phyloP scores from a whole-genome alignment of 2,329 filamentous ascomycete genomes.

The Fusarium sarcochroum region DNA sequence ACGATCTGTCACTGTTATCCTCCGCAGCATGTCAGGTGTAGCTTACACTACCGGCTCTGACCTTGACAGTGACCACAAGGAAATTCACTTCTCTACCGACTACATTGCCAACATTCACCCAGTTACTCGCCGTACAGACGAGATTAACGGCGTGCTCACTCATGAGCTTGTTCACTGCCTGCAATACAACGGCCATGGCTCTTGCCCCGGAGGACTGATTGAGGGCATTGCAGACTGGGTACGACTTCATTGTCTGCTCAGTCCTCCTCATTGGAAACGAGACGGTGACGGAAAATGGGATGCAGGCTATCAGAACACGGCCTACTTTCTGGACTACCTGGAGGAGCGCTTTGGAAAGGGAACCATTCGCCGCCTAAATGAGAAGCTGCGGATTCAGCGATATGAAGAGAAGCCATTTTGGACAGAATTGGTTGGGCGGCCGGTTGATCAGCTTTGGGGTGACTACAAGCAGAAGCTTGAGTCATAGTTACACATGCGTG shows the following conservation, averaged over 20 bases:
- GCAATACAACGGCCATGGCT: slow-evolving; percentile 78
- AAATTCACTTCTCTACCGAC: slow-evolving; percentile 86
- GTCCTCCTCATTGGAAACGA: slow-evolving; percentile 86
- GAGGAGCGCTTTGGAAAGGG: slow-evolving; percentile 75
- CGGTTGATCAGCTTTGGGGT: slow-evolving; percentile 79
- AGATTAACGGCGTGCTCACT: slow-evolving; percentile 86
- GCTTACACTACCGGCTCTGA: slow-evolving; percentile 89
- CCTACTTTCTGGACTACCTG: slow-evolving; percentile 90
- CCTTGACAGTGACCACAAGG: slow-evolving; percentile 88
- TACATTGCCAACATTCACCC: slow-evolving; percentile 73
- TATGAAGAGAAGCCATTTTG: slow-evolving; percentile 78
- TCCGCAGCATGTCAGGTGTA: slow-evolving; percentile 85
- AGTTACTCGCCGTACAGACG: slow-evolving; percentile 61
- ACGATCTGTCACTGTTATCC: slow-evolving; percentile 86
- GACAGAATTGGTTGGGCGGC: slow-evolving; percentile 75
- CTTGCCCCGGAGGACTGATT: slow-evolving; percentile 81
- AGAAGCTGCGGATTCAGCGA: slow-evolving; percentile 71
- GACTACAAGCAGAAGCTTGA: slow-evolving; percentile 70
- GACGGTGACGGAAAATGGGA: slow-evolving; percentile 79
- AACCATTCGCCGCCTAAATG: slow-evolving; percentile 75
- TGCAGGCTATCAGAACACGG: slow-evolving; percentile 89
- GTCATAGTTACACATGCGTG: slow-evolving; percentile 10
- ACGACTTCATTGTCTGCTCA: slow-evolving; percentile 78
- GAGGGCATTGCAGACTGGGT: slow-evolving; percentile 97
- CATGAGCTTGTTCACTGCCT: slow-evolving; percentile 97